A percentile compares a stretch with the other conserved stretches of the same genome.
phyloP scores from a whole-genome alignment of 257 asterid genomes.

The Orobanche coerulescens region DNA sequence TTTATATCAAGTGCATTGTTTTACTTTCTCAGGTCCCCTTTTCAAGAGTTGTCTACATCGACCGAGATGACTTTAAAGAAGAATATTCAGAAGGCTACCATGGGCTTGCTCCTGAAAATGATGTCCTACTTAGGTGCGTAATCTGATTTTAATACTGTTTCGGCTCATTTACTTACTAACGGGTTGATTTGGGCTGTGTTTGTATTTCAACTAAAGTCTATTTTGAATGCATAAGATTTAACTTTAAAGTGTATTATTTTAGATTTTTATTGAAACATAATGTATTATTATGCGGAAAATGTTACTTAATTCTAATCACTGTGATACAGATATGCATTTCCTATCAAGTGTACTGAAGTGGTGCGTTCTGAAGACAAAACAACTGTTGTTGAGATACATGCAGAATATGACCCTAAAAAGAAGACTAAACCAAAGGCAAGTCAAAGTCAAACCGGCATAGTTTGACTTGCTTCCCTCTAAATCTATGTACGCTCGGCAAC shows the following conservation, averaged over 20 bases:
- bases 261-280: too few relatives aligned
- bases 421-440: conserved; percentile 80
- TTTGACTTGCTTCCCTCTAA: too few relatives aligned
- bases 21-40: conserved; percentile 95
- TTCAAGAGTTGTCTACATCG: conserved; percentile 75
- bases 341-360: conserved; percentile 73
- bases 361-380: conserved; percentile 50
- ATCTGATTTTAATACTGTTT: too few relatives aligned
- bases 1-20: too few relatives aligned
- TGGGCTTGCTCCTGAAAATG: conserved; percentile 93
- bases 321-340: conserved; percentile 73
- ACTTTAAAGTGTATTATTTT: too few relatives aligned
- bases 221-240: too few relatives aligned
- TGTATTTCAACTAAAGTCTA: too few relatives aligned
- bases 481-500: too few relatives aligned
- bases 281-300: too few relatives aligned
- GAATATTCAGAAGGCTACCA: conserved; percentile 83
- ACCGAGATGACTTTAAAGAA: conserved; percentile 64
- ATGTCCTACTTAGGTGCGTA: conserved; percentile 70
- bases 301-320: too few relatives aligned
- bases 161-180: too few relatives aligned
- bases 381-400: conserved; percentile 65
- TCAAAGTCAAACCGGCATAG: background rate
- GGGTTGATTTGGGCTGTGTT: too few relatives aligned
- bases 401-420: conserved; percentile 72